Evolutionary conservation across 2,329 filamentous ascomycete genomes (phyloP).

Genomic region (Cercospora citrullina): DNA sequence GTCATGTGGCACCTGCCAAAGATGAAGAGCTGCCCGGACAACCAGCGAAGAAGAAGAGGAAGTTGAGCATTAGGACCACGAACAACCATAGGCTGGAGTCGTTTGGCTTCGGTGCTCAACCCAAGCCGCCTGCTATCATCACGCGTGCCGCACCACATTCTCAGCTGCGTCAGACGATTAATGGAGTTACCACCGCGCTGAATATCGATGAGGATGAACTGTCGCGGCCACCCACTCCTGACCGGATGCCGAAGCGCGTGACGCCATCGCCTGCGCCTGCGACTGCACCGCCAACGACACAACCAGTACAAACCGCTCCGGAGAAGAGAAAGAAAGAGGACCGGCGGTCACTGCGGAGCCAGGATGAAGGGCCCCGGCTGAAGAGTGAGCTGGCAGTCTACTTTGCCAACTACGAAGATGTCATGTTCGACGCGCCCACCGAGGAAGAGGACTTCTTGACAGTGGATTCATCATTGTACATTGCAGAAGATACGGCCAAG

Average conservation of each 20-base stretch:
- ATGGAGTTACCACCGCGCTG: constrained; percentile 44
- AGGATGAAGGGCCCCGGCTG: constrained; percentile 76
- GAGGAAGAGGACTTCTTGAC: constrained; percentile 63
- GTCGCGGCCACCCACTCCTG: constrained; percentile 17
- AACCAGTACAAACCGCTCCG: constrained; percentile 29
- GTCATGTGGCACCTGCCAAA: constrained; percentile 1
- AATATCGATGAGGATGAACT: constrained; percentile 25
- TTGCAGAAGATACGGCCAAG: constrained; percentile 34
- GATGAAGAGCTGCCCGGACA: constrained; percentile 29
- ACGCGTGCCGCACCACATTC: constrained; percentile 47
- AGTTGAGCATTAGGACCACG: constrained; percentile 31
- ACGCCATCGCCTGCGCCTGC: constrained; percentile 18
- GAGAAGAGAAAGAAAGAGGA: constrained; percentile 49
- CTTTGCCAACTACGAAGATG: constrained; percentile 91
- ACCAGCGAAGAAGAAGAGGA: constrained; percentile 31
- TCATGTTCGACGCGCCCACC: constrained; percentile 81
- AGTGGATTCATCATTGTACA: constrained; percentile 31
- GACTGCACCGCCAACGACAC: constrained; percentile 1
- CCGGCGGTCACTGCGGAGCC: constrained; percentile 78
- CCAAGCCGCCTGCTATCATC: constrained; percentile 45
- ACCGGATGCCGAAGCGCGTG: constrained; percentile 16
- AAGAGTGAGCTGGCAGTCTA: constrained; percentile 91
- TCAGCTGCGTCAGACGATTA: constrained; percentile 45
- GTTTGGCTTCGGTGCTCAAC: constrained; percentile 22
- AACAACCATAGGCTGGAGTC: constrained; percentile 29